Percentiles rank a stretch among this genome's conserved stretches.
phyloP scores from a whole-genome alignment of 192 early-diverging fungal species.

The Backusella circina region DNA sequence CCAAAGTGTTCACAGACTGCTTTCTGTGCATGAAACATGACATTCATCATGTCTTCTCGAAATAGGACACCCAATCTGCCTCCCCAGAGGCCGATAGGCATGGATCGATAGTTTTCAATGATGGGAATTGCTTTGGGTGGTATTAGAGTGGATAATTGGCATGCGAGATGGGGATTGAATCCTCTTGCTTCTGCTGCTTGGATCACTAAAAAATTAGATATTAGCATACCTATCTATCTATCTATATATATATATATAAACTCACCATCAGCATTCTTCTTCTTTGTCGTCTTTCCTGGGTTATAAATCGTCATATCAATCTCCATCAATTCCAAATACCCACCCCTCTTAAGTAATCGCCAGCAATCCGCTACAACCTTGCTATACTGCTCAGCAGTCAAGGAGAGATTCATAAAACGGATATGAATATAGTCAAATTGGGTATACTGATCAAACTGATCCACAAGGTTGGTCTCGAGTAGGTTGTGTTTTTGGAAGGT shows the following conservation, averaged over 20 bases:
- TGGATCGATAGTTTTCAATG: slow-evolving; percentile 6
- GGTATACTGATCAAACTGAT: background rate
- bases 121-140: background rate
- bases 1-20: background rate
- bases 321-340: slow-evolving; percentile 33
- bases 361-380: slow-evolving; percentile 20
- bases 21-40: background rate
- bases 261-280: slow-evolving; percentile 17
- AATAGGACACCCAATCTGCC: slow-evolving; percentile 27
- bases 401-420: slow-evolving; percentile 26
- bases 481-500: slow-evolving; percentile 9
- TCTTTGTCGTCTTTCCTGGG: slow-evolving; percentile 3
- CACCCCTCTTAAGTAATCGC: slow-evolving; percentile 24
- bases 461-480: background rate
- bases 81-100: slow-evolving; percentile 35
- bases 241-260: background rate
- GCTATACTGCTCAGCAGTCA: slow-evolving; percentile 22
- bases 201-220: slow-evolving; percentile 11
- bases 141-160: slow-evolving; percentile 5
- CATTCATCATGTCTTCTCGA: slow-evolving; percentile 16
- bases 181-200: slow-evolving; percentile 10
- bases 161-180: slow-evolving; percentile 16
- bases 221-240: too few relatives aligned
- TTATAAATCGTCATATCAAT: slow-evolving; percentile 23
- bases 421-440: slow-evolving; percentile 28